These are phyloP conservation scores for Xylaria digitata DNA, from an alignment of 2,329 filamentous ascomycete genomes.

Conservation along the genomic window DNA sequence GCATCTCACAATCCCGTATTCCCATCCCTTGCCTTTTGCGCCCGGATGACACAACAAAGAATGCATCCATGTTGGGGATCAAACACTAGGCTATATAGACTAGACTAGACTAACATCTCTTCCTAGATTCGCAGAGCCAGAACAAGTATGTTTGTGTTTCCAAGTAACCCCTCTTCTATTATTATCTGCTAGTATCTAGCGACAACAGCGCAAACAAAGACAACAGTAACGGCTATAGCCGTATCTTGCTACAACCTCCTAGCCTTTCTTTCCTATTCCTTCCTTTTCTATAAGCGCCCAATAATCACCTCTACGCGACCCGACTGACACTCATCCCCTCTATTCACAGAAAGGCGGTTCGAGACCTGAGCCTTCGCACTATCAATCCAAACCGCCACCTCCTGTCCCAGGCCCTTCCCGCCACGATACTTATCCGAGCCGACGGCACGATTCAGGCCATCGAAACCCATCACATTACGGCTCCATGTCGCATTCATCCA, in stretches of 20 bases:
- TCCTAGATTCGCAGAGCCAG: conserved; percentile 63
- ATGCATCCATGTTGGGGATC: conserved; percentile 23
- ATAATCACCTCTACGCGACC: conserved; percentile 11
- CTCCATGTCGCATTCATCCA: conserved; percentile 48
- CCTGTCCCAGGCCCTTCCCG: conserved; percentile 53
- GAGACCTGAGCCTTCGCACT: conserved; percentile 53
- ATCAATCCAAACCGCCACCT: conserved; percentile 62
- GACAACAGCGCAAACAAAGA: conserved; percentile 3
- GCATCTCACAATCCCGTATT: conserved; percentile 35
- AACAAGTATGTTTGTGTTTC: conserved; percentile 52
- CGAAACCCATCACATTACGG: conserved; percentile 33
- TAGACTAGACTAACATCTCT: conserved; percentile 26
- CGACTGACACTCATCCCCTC: conserved; percentile 30
- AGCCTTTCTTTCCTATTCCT: not conserved
- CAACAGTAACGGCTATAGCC: not conserved
- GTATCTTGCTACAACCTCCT: conserved; percentile 3
- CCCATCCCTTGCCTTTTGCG: conserved; percentile 11
- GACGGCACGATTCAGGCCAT: conserved; percentile 38
- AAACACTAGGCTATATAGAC: conserved; percentile 35
- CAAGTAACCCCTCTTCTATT: not conserved
- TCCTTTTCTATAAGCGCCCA: conserved; percentile 5
- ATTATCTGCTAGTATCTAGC: not conserved
- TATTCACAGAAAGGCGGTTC: conserved; percentile 34
- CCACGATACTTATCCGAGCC: conserved; percentile 46
- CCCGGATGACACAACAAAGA: conserved; percentile 10